These are phyloP conservation scores for Fusarium sp. DNA, from an alignment of 2,329 filamentous ascomycete genomes.

Conservation along the genomic window DNA sequence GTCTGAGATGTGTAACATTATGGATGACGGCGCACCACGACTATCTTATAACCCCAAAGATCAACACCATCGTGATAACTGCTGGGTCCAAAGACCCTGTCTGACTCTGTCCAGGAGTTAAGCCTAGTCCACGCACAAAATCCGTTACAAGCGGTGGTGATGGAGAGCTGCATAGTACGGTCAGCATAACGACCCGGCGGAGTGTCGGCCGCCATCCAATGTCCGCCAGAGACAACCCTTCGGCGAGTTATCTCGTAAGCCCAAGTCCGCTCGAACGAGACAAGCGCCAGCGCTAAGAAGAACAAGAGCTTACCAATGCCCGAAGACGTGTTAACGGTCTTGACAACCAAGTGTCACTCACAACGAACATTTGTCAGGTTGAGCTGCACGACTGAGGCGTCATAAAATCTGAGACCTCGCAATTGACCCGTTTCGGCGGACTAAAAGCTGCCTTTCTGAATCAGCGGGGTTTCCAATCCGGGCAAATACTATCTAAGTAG, in stretches of 20 bases:
- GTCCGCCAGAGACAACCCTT: constrained; percentile 36
- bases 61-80: constrained; percentile 3
- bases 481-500: not conserved
- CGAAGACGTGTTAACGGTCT: constrained; percentile 33
- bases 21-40: constrained; percentile 16
- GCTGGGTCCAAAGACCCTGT: not conserved
- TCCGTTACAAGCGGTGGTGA: constrained; percentile 29
- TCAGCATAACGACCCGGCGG: constrained; percentile 42
- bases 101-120: constrained; percentile 35
- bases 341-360: constrained; percentile 16
- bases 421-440: constrained; percentile 33
- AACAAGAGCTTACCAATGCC: constrained; percentile 21
- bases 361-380: constrained; percentile 11
- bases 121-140: constrained; percentile 34
- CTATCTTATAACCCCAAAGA: constrained; percentile 36
- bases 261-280: constrained; percentile 31
- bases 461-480: constrained; percentile 2
- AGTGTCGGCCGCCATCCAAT: constrained; percentile 40
- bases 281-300: constrained; percentile 36
- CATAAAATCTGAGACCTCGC: constrained; percentile 10
- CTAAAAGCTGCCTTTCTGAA: constrained; percentile 5
- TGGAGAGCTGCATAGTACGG: constrained; percentile 14
- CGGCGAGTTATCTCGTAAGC: constrained; percentile 41
- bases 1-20: constrained; percentile 16
- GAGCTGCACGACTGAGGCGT: constrained; percentile 14